phyloP scores from a whole-genome alignment of 306 rosid genomes.

The Dryas drummondii region DNA sequence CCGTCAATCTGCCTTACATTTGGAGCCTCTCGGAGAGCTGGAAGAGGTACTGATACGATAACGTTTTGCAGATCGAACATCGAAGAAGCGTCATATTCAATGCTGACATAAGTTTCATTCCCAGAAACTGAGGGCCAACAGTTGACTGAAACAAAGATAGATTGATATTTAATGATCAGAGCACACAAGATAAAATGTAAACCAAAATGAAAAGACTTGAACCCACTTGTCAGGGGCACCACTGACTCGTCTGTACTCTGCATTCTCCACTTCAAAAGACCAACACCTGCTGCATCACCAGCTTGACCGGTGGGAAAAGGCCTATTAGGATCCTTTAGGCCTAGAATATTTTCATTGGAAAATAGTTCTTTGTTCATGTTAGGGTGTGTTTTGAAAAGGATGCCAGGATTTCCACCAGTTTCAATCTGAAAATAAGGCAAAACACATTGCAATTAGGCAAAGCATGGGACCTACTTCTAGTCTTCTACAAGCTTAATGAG shows the following conservation, averaged over 20 bases:
- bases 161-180: slow-evolving; percentile 18
- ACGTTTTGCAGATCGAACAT: slow-evolving; percentile 78
- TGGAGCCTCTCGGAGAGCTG: slow-evolving; percentile 93
- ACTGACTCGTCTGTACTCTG: slow-evolving; percentile 79
- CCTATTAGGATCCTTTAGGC: slow-evolving; percentile 76
- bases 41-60: slow-evolving; percentile 86
- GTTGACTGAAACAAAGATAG: slow-evolving; percentile 66
- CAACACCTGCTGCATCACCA: slow-evolving; percentile 81
- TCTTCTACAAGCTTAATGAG: neutral
- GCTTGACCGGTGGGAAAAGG: slow-evolving; percentile 92
- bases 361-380: slow-evolving; percentile 94
- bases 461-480: neutral
- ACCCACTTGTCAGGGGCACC: slow-evolving; percentile 80
- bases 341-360: slow-evolving; percentile 63
- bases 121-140: slow-evolving; percentile 99
- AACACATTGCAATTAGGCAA: slow-evolving; percentile 19
- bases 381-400: slow-evolving; percentile 96
- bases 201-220: slow-evolving; percentile 16
- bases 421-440: slow-evolving; percentile 54
- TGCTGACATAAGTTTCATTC: slow-evolving; percentile 89
- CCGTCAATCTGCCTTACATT: slow-evolving; percentile 78
- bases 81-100: slow-evolving; percentile 92
- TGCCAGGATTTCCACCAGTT: slow-evolving; percentile 77
- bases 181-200: slow-evolving; percentile 20
- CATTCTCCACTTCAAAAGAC: slow-evolving; percentile 91